Evolutionary conservation across 2,329 filamentous ascomycete genomes (phyloP), one percentile per base, ranked within the genome.

Genomic region (Pseudocercospora vitis): DNA sequence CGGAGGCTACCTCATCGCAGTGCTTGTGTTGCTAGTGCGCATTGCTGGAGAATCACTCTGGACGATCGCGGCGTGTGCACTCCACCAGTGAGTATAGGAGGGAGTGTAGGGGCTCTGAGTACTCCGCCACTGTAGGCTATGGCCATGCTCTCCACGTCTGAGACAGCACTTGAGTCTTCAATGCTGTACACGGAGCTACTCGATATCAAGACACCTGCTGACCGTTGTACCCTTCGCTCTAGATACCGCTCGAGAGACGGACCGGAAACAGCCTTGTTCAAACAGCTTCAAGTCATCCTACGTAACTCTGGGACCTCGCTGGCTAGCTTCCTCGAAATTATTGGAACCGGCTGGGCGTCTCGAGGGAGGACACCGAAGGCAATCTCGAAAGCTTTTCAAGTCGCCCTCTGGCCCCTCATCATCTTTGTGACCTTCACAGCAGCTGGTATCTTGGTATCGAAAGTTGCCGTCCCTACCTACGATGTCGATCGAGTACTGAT

Each of bases 371-470:
- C 33, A 4, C 33, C 14, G 9, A 37, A 37, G n/a, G 33, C 33
- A 7, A 23, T 31, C 6, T 53, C 45, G 51, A 48, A 29, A 32
- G 45, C 35, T 6, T 7, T 31, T 11, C 16, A 23, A 12, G 21
- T 53, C n/a, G 45, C 40, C 14, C 18, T 45, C 12, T 46, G 33
- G 33, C 46, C 52, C 19, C 28, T 54, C 18, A 19, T 40, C n/a
- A 50, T 54, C n/a, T 24, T 39, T 18, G 4, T 54, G n/a, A 12
- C 33, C 9, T 54, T 54, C 52, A 54, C 46, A n/a, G 52, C 16
- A 7, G 46, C 52, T 14, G 46, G 47, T n/a, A 50, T 55, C 2
- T 42, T 50, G 14, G 52, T 54, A 11, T 46, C 40, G 5, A 48
- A 18, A 39, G 48, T 53, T 12, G 44, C 50, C 9, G 46, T 33